Conservation (phyloP, 2,329 filamentous ascomycete species). For the Didymella arachidicola region DNA sequence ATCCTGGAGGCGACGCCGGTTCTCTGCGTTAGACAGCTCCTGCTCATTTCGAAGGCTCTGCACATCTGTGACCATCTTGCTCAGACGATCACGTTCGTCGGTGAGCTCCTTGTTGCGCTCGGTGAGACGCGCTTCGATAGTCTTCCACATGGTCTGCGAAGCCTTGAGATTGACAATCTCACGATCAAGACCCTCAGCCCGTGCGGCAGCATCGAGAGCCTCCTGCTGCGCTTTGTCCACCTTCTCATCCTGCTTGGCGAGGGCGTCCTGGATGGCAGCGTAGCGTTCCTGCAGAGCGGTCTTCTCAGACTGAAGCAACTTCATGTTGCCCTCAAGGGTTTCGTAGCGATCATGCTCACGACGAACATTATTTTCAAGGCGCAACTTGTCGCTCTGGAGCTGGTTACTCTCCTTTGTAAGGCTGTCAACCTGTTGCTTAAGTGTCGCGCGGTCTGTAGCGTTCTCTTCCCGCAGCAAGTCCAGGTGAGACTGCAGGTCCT, state of each 20-base stretch:
- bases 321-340: conserved; percentile 88
- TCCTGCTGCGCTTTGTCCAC: conserved; percentile 94
- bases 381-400: conserved; percentile 82
- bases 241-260: conserved; percentile 87
- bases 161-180: conserved; percentile 93
- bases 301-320: conserved; percentile 84
- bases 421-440: conserved; percentile 84
- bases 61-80: conserved; percentile 80
- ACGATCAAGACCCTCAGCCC: conserved; percentile 85
- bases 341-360: conserved; percentile 85
- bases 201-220: conserved; percentile 81
- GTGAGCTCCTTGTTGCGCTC: conserved; percentile 87
- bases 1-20: conserved; percentile 77
- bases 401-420: conserved; percentile 82
- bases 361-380: conserved; percentile 79
- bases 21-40: conserved; percentile 82
- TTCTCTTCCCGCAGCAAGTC: conserved; percentile 90
- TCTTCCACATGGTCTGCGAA: conserved; percentile 93
- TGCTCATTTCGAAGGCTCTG: conserved; percentile 93
- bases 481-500: conserved; percentile 88
- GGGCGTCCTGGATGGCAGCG: conserved; percentile 77
- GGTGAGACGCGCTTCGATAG: conserved; percentile 84
- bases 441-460: conserved; percentile 77
- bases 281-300: conserved; percentile 83
- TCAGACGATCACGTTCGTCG: conserved; percentile 85